Percentiles rank a stretch among this genome's conserved stretches.
Evolutionary conservation across 768 basidiomycete species (phyloP).

Genomic region (Rickenella mellea): DNA sequence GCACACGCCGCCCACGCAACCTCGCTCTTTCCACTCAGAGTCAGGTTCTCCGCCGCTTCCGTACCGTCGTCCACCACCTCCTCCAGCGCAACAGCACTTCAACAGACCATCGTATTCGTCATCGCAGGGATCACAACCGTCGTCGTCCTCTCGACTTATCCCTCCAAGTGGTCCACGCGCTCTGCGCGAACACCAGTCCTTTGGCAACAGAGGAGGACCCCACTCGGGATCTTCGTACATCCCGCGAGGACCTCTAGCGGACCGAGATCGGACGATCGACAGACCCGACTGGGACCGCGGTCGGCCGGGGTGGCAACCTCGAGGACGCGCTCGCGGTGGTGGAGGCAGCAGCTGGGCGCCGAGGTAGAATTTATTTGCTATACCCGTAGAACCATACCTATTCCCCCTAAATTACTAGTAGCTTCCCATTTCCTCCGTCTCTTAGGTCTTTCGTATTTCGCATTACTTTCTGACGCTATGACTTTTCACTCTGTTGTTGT

Average conservation of each 20-base stretch:
- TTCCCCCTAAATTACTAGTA: no score
- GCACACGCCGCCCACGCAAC: slow-evolving; percentile 37
- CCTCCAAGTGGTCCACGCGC: slow-evolving; percentile 30
- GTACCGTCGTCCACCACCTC: slow-evolving; percentile 19
- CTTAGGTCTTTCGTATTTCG: no score
- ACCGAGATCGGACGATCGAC: slow-evolving; percentile 30
- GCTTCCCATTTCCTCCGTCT: no score
- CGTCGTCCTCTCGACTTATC: slow-evolving; percentile 20
- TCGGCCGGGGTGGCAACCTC: no score
- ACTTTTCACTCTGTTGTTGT: no score
- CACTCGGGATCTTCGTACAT: slow-evolving; percentile 23
- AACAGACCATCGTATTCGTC: not conserved
- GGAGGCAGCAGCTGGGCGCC: no score
- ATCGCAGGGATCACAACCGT: no score
- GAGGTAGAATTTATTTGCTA: no score
- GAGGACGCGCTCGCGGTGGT: no score
- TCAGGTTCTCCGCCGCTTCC: slow-evolving; percentile 13
- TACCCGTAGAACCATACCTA: no score
- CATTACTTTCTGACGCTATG: no score
- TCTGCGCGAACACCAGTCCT: slow-evolving; percentile 19
- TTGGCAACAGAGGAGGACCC: slow-evolving; percentile 11
- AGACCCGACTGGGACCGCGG: not conserved
- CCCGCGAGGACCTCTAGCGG: slow-evolving; percentile 43
- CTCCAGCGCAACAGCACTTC: slow-evolving; percentile 20
- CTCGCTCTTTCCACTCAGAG: slow-evolving; percentile 31